A percentile compares a stretch with the other conserved stretches of the same genome.
Conservation (phyloP, 2,329 filamentous ascomycete species). For the Aspergillus carbonarius region DNA sequence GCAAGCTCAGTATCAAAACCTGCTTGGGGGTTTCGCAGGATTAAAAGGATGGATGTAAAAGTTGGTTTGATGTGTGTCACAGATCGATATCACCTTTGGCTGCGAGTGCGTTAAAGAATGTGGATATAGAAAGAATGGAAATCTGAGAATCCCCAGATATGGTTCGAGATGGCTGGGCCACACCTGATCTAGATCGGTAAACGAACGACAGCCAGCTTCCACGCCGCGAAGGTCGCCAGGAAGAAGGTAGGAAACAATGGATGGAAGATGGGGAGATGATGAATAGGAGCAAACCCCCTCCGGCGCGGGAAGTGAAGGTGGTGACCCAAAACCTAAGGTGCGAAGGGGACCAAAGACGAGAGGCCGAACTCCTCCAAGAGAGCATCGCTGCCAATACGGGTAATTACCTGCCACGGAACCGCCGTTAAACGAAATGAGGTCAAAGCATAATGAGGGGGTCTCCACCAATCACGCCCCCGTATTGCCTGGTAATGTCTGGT, state of each 20-base stretch:
- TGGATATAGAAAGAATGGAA: constrained; percentile 21
- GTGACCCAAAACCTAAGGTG: neutral
- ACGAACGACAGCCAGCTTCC: constrained; percentile 40
- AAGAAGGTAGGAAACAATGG: constrained; percentile 9
- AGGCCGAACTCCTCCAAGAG: neutral
- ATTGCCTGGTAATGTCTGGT: neutral
- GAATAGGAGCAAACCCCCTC: neutral
- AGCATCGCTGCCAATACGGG: constrained; percentile 6
- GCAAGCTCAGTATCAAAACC: neutral
- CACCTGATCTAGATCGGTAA: constrained; percentile 29
- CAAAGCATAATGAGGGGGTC: constrained; percentile 12
- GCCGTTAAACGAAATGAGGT: constrained; percentile 23
- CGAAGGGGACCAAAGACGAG: constrained; percentile 9
- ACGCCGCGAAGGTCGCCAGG: constrained; percentile 24
- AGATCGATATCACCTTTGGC: neutral
- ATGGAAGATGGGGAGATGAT: neutral
- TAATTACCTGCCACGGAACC: constrained; percentile 15
- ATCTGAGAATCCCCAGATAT: constrained; percentile 11
- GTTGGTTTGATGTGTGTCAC: neutral
- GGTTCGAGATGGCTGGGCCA: constrained; percentile 14
- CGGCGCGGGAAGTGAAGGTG: neutral
- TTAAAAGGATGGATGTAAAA: neutral
- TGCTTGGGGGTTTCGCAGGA: neutral
- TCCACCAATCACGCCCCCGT: constrained; percentile 13
- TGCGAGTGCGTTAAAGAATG: constrained; percentile 25